Evolutionary conservation across 169 alveolate genomes (phyloP).

Genomic region (Theileria parva): DNA sequence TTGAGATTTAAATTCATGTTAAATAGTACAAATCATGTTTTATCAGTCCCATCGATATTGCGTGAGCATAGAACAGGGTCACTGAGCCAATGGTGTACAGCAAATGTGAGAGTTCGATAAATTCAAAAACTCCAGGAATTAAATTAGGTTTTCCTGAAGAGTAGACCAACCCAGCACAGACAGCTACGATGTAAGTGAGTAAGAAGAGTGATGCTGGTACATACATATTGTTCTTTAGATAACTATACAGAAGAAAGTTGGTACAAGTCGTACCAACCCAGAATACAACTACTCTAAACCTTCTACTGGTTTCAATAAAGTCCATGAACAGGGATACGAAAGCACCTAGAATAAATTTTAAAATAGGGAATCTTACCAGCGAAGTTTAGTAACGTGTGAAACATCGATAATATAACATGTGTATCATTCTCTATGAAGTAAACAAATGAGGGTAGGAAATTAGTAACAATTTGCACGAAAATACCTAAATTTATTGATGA

Average conservation of each 20-base stretch:
- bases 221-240: background rate
- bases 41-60: background rate
- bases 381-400: constrained; percentile 29
- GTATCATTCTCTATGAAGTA: background rate
- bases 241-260: background rate
- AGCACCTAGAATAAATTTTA: constrained; percentile 48
- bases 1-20: background rate
- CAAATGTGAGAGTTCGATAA: constrained; percentile 69
- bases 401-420: constrained; percentile 15
- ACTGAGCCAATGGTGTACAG: constrained; percentile 57
- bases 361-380: constrained; percentile 31
- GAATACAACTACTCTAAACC: constrained; percentile 23
- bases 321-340: constrained; percentile 38
- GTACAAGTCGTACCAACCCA: background rate
- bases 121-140: constrained; percentile 60
- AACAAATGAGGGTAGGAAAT: background rate
- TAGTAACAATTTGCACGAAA: background rate
- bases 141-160: constrained; percentile 66
- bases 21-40: background rate
- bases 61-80: background rate
- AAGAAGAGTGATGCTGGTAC: constrained; percentile 31
- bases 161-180: constrained; percentile 66
- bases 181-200: background rate
- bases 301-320: constrained; percentile 36
- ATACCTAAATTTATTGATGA: background rate